phyloP scores from a whole-genome alignment of 2,329 filamentous ascomycete genomes.

The Penicillium hesseltinei region DNA sequence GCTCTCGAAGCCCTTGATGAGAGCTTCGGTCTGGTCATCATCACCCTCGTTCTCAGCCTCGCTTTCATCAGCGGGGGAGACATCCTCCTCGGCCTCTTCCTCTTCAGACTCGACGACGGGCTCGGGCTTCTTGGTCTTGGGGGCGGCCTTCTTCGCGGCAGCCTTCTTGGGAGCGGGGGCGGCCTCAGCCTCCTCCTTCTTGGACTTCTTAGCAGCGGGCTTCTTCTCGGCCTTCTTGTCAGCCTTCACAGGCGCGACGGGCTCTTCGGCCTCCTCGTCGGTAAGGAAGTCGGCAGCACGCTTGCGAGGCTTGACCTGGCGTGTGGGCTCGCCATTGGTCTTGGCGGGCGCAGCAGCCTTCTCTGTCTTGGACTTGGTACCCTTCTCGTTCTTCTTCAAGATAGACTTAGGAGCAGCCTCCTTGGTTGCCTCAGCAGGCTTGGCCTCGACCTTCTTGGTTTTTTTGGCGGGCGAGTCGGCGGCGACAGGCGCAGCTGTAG shows the following conservation, averaged over 20 bases:
- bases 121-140: constrained; percentile 43
- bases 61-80: constrained; percentile 19
- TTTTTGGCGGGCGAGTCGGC: constrained; percentile 57
- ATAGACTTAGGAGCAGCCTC: constrained; percentile 31
- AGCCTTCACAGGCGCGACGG: constrained; percentile 33
- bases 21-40: constrained; percentile 54
- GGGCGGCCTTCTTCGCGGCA: constrained; percentile 28
- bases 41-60: constrained; percentile 37
- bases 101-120: constrained; percentile 32
- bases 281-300: constrained; percentile 50
- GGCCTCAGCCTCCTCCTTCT: constrained; percentile 33
- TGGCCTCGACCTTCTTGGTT: constrained; percentile 53
- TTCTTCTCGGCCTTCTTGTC: constrained; percentile 48
- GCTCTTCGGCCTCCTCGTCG: constrained; percentile 38
- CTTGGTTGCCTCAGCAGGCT: constrained; percentile 29
- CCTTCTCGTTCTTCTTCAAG: constrained; percentile 34
- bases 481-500: constrained; percentile 37
- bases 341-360: constrained; percentile 30
- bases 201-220: constrained; percentile 43
- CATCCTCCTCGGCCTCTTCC: constrained; percentile 26
- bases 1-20: constrained; percentile 57
- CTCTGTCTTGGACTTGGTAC: constrained; percentile 20
- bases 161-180: constrained; percentile 27
- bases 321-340: constrained; percentile 34
- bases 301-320: constrained; percentile 46